Evolutionary conservation across 352 stramenopile species (phyloP).

Genomic region (Phytopythium chamaehyphon): DNA sequence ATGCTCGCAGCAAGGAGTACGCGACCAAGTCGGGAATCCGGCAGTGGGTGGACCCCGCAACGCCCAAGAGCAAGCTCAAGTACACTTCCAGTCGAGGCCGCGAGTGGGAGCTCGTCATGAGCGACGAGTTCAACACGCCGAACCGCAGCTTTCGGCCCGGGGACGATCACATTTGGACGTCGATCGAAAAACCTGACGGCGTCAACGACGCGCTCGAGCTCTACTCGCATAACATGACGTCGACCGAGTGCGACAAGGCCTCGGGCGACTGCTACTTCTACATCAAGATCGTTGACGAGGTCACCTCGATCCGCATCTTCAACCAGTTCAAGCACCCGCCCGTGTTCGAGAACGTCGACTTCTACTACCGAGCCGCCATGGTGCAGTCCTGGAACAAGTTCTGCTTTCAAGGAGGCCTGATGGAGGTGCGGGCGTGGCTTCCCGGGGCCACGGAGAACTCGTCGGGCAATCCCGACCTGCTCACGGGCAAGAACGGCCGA

Average conservation of each 20-base stretch:
- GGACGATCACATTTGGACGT: constrained; percentile 84
- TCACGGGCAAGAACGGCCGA: constrained; percentile 16
- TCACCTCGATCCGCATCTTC: constrained; percentile 16
- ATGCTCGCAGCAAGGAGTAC: constrained; percentile 10
- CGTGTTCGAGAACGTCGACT: constrained; percentile 12
- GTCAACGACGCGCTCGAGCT: constrained; percentile 81
- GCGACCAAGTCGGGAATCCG: constrained; percentile 36
- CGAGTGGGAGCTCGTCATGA: constrained; percentile 61
- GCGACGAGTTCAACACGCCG: constrained; percentile 84
- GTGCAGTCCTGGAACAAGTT: constrained; percentile 92
- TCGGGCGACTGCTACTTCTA: constrained; percentile 27
- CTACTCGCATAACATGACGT: constrained; percentile 75
- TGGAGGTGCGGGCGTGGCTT: constrained; percentile 85
- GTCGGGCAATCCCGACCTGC: constrained; percentile 37
- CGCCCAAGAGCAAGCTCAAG: constrained; percentile 18
- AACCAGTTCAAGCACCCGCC: constrained; percentile 24
- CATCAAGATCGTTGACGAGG: constrained; percentile 26
- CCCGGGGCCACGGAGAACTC: constrained; percentile 63
- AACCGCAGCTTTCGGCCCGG: constrained; percentile 78
- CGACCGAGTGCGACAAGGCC: constrained; percentile 22
- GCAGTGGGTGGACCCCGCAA: constrained; percentile 45
- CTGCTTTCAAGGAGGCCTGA: constrained; percentile 89
- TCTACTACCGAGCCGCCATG: constrained; percentile 64
- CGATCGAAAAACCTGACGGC: constrained; percentile 88
- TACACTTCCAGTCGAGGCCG: constrained; percentile 35